Percentiles rank a stretch among this genome's conserved stretches.
Evolutionary conservation across 345 rosid genomes (phyloP).

Genomic region (Clausena lansium): DNA sequence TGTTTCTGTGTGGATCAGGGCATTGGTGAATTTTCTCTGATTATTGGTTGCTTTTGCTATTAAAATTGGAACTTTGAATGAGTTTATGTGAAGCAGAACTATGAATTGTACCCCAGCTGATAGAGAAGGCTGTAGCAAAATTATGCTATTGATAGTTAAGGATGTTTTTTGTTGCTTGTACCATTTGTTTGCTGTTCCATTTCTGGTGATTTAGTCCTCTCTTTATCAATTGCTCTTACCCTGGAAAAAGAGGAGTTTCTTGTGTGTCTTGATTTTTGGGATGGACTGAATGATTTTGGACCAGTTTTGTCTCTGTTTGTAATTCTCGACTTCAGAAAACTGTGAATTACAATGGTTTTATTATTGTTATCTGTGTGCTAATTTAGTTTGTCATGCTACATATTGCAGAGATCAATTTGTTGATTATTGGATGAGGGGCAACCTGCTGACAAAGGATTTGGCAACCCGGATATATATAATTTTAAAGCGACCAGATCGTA

Average conservation of each 20-base stretch:
- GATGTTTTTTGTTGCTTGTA: constrained; percentile 1
- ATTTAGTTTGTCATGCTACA: not conserved
- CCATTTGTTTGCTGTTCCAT: not conserved
- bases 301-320: not conserved
- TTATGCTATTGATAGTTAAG: not conserved
- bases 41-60: not conserved
- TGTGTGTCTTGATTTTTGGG: not conserved
- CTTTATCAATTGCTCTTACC: not conserved
- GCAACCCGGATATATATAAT: constrained; percentile 66
- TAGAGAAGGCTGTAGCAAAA: not conserved
- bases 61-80: not conserved
- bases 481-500: constrained; percentile 65
- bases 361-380: constrained; percentile 1
- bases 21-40: not conserved
- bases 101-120: constrained; percentile 1
- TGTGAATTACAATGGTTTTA: not conserved
- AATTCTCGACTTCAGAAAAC: not conserved
- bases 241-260: not conserved
- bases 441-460: constrained; percentile 76
- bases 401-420: constrained; percentile 74
- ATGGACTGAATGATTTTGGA: not conserved
- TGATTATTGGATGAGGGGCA: constrained; percentile 71
- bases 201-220: not conserved
- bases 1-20: not conserved
- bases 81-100: not conserved